A percentile compares a stretch with the other conserved stretches of the same genome.
These are phyloP conservation scores for Dendrocalamus latiflorus DNA, from an alignment of 202 grass and related monocot species.

Conservation along the genomic window DNA sequence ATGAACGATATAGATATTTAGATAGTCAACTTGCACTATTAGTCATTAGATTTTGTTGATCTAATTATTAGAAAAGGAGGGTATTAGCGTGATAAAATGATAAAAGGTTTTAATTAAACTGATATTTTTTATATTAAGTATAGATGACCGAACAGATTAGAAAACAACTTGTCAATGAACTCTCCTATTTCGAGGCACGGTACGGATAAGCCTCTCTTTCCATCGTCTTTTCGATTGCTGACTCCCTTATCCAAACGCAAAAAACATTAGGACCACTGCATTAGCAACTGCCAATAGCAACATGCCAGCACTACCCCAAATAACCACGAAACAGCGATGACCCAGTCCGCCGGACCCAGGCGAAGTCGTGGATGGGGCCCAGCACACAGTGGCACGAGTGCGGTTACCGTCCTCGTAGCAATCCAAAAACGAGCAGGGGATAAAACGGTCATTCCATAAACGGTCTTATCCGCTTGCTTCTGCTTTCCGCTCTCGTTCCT, in stretches of 20 bases:
- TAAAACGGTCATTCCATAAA: not conserved
- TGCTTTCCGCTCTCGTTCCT: conserved; percentile 20
- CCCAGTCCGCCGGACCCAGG: not conserved
- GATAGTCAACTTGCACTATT: too few species aligned
- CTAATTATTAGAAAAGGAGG: too few species aligned
- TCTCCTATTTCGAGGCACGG: not conserved
- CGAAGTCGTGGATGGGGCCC: not conserved
- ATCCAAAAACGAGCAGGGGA: not conserved
- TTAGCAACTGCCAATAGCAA: not conserved
- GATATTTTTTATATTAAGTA: too few species aligned
- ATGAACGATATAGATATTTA: too few species aligned
- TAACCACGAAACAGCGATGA: not conserved
- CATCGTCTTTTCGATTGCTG: not conserved
- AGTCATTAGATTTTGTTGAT: too few species aligned
- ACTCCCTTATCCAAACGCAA: conserved; percentile 15
- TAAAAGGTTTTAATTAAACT: too few species aligned
- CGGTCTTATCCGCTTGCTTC: conserved; percentile 23
- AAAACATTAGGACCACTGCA: not conserved
- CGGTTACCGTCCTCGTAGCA: conserved; percentile 6
- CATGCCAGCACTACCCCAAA: not conserved
- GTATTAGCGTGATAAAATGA: too few species aligned
- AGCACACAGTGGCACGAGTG: not conserved
- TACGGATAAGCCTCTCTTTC: conserved; percentile 20
- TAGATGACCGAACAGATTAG: too few species aligned
- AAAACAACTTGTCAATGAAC: not conserved